These are phyloP conservation scores for Peronospora tabacina DNA, from an alignment of 352 stramenopile species.

Conservation along the genomic window DNA sequence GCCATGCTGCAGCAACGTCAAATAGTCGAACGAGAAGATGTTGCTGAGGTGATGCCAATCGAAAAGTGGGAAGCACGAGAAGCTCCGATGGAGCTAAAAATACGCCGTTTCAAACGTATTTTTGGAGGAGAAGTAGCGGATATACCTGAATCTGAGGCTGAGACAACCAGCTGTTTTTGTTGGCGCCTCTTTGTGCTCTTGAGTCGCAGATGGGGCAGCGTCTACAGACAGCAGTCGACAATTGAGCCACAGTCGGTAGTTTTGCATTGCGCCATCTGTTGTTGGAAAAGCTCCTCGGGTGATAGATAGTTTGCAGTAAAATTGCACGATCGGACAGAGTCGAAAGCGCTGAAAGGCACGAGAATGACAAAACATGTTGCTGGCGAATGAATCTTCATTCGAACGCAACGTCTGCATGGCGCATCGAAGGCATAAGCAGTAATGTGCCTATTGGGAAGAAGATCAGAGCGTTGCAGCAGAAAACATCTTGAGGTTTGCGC, in stretches of 20 bases:
- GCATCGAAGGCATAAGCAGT: conserved; percentile 28
- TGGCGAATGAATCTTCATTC: conserved; percentile 26
- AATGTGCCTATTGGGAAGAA: conserved; percentile 53
- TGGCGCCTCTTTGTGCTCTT: no score
- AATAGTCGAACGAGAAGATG: not conserved
- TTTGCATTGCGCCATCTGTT: no score
- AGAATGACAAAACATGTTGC: no score
- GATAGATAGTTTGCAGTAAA: no score
- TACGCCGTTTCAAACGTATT: conserved; percentile 17
- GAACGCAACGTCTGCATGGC: conserved; percentile 10
- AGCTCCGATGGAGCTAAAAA: not conserved
- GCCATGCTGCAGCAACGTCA: conserved; percentile 36
- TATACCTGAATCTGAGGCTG: conserved; percentile 5
- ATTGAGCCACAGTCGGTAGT: no score
- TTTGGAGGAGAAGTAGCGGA: conserved; percentile 5
- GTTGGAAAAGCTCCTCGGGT: no score
- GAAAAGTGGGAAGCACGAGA: conserved; percentile 17
- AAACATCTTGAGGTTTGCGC: conserved; percentile 53
- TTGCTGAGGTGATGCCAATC: conserved; percentile 19
- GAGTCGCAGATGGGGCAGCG: conserved; percentile 51
- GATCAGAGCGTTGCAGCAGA: conserved; percentile 73
- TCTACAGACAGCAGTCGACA: not conserved
- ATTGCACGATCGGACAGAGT: no score
- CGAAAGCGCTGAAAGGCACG: no score
- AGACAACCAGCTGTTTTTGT: conserved; percentile 6